Base-by-base conservation (phyloP, 805 yeast species). In the Metschnikowia corniflorae region DNA sequence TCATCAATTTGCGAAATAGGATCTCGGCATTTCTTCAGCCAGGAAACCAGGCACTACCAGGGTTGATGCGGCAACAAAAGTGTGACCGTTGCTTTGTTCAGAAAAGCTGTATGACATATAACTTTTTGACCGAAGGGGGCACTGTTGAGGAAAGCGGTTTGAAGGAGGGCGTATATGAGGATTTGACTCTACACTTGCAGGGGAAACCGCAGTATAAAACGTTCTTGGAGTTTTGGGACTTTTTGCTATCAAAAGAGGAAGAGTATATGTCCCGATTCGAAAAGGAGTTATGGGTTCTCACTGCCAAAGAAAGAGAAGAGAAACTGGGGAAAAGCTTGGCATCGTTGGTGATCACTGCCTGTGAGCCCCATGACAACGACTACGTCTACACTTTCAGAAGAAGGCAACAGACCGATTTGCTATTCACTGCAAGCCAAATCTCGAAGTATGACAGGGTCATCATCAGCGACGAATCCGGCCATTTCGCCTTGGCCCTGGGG, bases 381-480 rank as follows among this genome's bases (percentile, higher is more conserved):
- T 78, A 60, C 44, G 31, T 62, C 7, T 82, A 81, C 54, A 68
- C 74, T 0, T 77, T 82, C 51, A 60, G 20, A 13, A 31, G 57
- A 33, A 65, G 81, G 50, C 24, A 10, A n/a, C 24, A 21, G 5
- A 46, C 26, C 15, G 32, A 31, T 39, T 6, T 38, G 5, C n/a
- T 35, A 2, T 15, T 19, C 12, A 34, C 7, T 10, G 35, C 64
- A 7, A 61, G 81, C 0, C 86, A 82, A 40, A 49, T 87, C 2
- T 35, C 63, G 0, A 63, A 68, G 25, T 69, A 73, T 44, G 96
- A 89, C 52, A 65, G 77, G 26, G 73, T 89, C 1, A 68, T 83
- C 12, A 63, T 88, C 1, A 87, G 96, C 52, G 95, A 85, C 55
- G 94, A 86, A 49, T 42, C 56, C 0, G 95, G 95, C 1, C 86